A percentile compares a stretch with the other conserved stretches of the same genome.
Conservation (phyloP, 257 asterid species). For the Capsicum baccatum region DNA sequence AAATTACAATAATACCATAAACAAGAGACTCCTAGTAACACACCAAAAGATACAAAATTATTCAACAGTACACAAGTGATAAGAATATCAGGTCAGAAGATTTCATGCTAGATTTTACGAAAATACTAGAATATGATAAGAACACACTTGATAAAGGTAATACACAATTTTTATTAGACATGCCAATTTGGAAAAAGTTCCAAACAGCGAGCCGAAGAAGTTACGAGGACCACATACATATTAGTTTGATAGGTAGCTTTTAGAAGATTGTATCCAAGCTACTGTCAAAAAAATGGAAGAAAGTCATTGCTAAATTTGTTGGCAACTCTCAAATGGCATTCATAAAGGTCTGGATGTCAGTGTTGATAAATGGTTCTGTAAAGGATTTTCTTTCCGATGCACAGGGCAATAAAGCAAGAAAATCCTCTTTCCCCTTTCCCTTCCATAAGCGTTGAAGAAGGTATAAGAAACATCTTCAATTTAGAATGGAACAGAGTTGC, state of each 20-base stretch:
- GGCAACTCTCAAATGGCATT: not conserved
- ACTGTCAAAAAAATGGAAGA: not conserved
- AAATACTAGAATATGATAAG: not conserved
- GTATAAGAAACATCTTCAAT: not conserved
- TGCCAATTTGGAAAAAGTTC: not conserved
- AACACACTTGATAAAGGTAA: not conserved
- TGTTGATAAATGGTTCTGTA: not conserved
- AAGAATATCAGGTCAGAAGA: not conserved
- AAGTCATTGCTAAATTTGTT: not conserved
- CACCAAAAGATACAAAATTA: too few species aligned
- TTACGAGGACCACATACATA: not conserved
- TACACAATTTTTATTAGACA: not conserved
- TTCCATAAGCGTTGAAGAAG: not conserved
- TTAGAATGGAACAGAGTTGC: not conserved
- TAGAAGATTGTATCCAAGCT: constrained; percentile 14
- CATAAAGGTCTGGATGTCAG: not conserved
- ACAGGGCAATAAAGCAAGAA: not conserved
- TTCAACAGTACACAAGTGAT: too few species aligned
- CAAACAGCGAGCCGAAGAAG: not conserved
- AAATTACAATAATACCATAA: too few species aligned
- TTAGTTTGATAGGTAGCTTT: too few species aligned
- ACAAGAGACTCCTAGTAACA: too few species aligned
- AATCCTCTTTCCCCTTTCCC: constrained; percentile 4
- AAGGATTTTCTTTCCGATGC: not conserved
- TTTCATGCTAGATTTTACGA: not conserved